Base-by-base conservation (phyloP, 2,329 filamentous ascomycete genomes). In the Atkinsonella hypoxylon region DNA sequence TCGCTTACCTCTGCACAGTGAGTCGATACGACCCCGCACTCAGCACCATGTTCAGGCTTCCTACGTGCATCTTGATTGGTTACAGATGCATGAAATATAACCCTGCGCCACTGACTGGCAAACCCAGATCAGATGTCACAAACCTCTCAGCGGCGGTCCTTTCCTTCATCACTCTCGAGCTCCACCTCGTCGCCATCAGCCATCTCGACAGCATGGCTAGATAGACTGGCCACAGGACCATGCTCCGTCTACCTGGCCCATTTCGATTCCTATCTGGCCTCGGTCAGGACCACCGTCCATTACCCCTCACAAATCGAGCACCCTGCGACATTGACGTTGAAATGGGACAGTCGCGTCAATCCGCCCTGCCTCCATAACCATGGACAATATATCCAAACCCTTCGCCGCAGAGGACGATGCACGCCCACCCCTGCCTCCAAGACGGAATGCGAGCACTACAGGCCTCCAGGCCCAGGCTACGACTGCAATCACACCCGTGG, bases 401-500 rank as follows among this genome's bases (percentile, higher is more conserved):
- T 51, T 53, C 52, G 62, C 49, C 13, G 45, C 45, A 17, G 49
- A 65, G 55, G 72, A 74, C 61, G 73, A 73, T 51, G 68, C 67
- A 18, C 75, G 73, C 50, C 77, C 77, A 55, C 77, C 77, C 49
- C 69, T 80, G 48, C 78, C 78, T n/a, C 75, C 78, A 30, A 71
- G 76, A 51, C 72, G 72, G 45, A 56, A 64, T 20, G 66, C 65
- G 26, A 67, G 61, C 49, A 54, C 62, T 42, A 57, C 64, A 40
- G 55, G 67, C 65, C 61, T 73, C 50, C 74, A 71, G 55, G 82
- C 85, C 1, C 82, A 81, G 53, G 81, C 91, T 45, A 96, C 90
- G 3, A 96, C 89, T 1, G 89, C 89, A 10, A 62, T 97, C 13
- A 91, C 89, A 0, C 78, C 88, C 15, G 77, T 89, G 54, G 89